Evolutionary conservation across 768 basidiomycete genomes (phyloP), one percentile per base, ranked within the genome.

Genomic region (Pleurotus salmoneostramineus): DNA sequence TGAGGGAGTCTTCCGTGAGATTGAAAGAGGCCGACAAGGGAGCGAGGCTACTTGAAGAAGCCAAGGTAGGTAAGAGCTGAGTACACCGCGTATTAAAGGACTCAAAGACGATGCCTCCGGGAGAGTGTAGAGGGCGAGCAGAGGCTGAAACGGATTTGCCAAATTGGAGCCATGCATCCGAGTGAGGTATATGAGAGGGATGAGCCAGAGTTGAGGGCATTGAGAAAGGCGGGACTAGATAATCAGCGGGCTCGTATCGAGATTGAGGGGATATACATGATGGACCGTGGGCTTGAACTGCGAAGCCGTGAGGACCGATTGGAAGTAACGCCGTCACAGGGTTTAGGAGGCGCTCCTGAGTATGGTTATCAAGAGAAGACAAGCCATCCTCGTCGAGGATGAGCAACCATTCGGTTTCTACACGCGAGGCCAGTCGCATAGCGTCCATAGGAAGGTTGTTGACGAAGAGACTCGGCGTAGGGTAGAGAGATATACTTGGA

Each of bases 201-300:
- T 65, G 65, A 8, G 71, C 58, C 12, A 76, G 56, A 27, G 66
- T 54, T 1, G 69, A 59, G 7, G 79, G 79, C 33, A 81, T 61
- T 5, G 85, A 71, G 60, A 89, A 83, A 2, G 88, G 88, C 12
- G 89, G 89, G 2, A 82, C 64, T 2, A 90, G 71, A 66, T 80
- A 83, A 3, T 71, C 66, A 2, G 81, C 83, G 27, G 75, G 66
- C 33, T 73, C 74, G 17, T 71, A 64, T 6, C 60, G 58, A 0
- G 65, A 63, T 6, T 71, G 68, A 4, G 72, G 65, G n/a, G 60
- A 52, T 44, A 77, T 58, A 49, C 68, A 75, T n/a, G 72, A 67
- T 36, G 61, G 62, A 56, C 70, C 67, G 32, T 48, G 58, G 8
- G 66, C 55, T 2, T 64, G 48, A 31, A 36, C 15, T 5, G 32